Evolutionary conservation across 805 yeast genomes (phyloP).

Genomic region (Candida alai): DNA sequence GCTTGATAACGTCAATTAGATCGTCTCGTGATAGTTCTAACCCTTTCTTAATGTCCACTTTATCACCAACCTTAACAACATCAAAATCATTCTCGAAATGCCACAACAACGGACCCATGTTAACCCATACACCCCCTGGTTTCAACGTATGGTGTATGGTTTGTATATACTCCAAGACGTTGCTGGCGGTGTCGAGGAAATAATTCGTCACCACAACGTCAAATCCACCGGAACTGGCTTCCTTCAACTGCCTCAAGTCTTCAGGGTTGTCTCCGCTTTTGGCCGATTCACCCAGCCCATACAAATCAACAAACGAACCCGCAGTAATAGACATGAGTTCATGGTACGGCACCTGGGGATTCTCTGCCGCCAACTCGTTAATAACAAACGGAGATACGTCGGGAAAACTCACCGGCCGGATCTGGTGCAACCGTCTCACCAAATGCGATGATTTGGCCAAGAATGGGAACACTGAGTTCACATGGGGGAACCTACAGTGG

Average conservation of each 20-base stretch:
- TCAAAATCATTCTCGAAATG: slow-evolving; percentile 57
- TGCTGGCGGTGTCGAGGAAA: slow-evolving; percentile 62
- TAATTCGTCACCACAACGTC: slow-evolving; percentile 52
- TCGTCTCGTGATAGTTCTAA: slow-evolving; percentile 60
- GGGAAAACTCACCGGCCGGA: slow-evolving; percentile 50
- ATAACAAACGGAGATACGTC: slow-evolving; percentile 45
- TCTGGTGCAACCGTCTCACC: slow-evolving; percentile 41
- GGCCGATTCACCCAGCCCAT: slow-evolving; percentile 47
- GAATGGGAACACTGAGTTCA: slow-evolving; percentile 48
- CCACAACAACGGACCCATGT: slow-evolving; percentile 70
- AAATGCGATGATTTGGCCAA: slow-evolving; percentile 51
- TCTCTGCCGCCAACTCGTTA: slow-evolving; percentile 20
- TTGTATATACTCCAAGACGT: slow-evolving; percentile 53
- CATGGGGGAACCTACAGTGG: slow-evolving; percentile 35
- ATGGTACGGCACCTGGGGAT: slow-evolving; percentile 40
- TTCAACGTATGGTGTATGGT: slow-evolving; percentile 45
- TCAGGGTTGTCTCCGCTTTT: slow-evolving; percentile 32
- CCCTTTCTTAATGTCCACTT: slow-evolving; percentile 44
- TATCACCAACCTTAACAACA: slow-evolving; percentile 20
- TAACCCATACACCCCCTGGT: slow-evolving; percentile 52
- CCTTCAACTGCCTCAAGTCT: slow-evolving; percentile 43
- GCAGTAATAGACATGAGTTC: slow-evolving; percentile 68
- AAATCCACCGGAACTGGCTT: slow-evolving; percentile 32
- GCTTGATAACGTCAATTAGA: slow-evolving; percentile 40
- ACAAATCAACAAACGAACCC: slow-evolving; percentile 67